These are phyloP conservation scores for Mycena latifolia DNA, from an alignment of 768 basidiomycete species.

Conservation along the genomic window DNA sequence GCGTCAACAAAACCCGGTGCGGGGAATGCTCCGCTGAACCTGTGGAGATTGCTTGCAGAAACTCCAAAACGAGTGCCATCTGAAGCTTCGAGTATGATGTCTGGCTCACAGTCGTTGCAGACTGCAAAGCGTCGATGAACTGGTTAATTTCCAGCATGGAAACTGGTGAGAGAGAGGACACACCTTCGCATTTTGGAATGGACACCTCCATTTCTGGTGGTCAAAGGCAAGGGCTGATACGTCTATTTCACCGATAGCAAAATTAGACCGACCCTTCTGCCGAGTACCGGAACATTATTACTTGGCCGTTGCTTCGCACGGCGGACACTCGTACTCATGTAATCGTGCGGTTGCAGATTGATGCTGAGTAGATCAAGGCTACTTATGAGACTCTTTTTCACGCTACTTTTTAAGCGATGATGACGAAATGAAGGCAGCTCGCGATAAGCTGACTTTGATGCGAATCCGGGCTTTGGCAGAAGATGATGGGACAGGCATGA, in stretches of 20 bases:
- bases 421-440: too few relatives aligned
- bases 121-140: slow-evolving; percentile 20
- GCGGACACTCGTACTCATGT: not conserved
- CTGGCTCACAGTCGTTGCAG: slow-evolving; percentile 22
- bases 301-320: not conserved
- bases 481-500: too few relatives aligned
- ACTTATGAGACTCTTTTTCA: slow-evolving; percentile 2
- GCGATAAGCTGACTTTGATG: too few relatives aligned
- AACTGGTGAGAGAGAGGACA: slow-evolving; percentile 20
- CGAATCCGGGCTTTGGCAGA: too few relatives aligned
- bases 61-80: slow-evolving; percentile 26
- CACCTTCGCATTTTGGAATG: slow-evolving; percentile 25
- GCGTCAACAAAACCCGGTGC: slow-evolving; percentile 19
- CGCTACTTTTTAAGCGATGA: not conserved
- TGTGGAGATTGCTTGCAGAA: slow-evolving; percentile 26
- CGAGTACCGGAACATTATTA: slow-evolving; percentile 3
- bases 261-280: slow-evolving; percentile 15
- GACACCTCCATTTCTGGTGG: slow-evolving; percentile 19
- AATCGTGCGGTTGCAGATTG: not conserved
- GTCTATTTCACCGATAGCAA: slow-evolving; percentile 20
- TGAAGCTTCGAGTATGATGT: slow-evolving; percentile 19
- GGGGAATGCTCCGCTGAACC: slow-evolving; percentile 26
- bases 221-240: slow-evolving; percentile 20
- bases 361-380: not conserved
- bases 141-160: slow-evolving; percentile 24